phyloP scores from a whole-genome alignment of 371 early-diverging fungal genomes.

The Lichtheimia ornata region DNA sequence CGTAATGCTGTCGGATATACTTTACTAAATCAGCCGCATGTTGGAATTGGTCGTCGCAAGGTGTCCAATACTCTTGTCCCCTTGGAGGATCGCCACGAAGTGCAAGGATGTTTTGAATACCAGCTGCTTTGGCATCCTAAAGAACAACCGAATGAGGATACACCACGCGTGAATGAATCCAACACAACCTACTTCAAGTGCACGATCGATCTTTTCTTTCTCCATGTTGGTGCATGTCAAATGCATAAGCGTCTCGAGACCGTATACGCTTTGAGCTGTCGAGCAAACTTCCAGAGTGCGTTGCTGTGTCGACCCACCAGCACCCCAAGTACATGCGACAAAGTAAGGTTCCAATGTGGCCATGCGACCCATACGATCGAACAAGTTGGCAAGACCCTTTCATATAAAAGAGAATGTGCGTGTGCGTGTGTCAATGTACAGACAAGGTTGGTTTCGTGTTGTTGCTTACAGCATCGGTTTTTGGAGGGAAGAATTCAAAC shows the following conservation, averaged over 20 bases:
- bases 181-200: constrained; percentile 57
- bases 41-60: constrained; percentile 75
- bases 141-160: not conserved
- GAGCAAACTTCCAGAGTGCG: constrained; percentile 83
- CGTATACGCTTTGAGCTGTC: constrained; percentile 83
- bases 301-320: constrained; percentile 90
- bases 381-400: constrained; percentile 86
- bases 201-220: constrained; percentile 78
- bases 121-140: constrained; percentile 80
- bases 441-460: not conserved
- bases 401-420: not conserved
- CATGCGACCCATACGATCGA: constrained; percentile 93
- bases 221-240: constrained; percentile 98
- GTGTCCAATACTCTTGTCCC: constrained; percentile 82
- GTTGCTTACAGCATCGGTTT: constrained; percentile 82
- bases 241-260: constrained; percentile 93
- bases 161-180: too few relatives aligned
- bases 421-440: not conserved
- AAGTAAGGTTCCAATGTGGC: constrained; percentile 82
- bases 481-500: constrained; percentile 98
- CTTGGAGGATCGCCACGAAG: constrained; percentile 89
- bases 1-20: constrained; percentile 84
- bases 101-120: constrained; percentile 93
- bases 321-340: constrained; percentile 95
- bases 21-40: constrained; percentile 92